Evolutionary conservation across 2,329 filamentous ascomycete genomes (phyloP).

Genomic region (Paecilomyces fulvus): DNA sequence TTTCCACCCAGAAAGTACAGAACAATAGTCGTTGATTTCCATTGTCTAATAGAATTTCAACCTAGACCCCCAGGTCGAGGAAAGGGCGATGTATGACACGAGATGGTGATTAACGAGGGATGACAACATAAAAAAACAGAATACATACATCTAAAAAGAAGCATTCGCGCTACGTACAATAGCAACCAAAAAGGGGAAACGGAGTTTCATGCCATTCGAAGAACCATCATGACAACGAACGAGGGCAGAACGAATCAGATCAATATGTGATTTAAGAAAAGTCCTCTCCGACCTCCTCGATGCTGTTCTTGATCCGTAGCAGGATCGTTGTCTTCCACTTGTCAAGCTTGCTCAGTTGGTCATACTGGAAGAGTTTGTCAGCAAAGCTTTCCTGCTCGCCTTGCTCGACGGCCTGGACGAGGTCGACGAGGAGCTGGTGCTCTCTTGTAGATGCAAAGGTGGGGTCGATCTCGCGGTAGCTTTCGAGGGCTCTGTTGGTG

Average conservation of each 20-base stretch:
- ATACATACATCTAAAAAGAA: background rate
- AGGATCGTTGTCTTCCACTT: conserved; percentile 93
- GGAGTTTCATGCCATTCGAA: background rate
- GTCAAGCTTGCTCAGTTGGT: conserved; percentile 87
- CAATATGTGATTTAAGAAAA: conserved; percentile 46
- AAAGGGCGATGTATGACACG: background rate
- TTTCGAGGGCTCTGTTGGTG: conserved; percentile 68
- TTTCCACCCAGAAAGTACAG: too few species aligned
- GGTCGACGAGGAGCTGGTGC: conserved; percentile 68
- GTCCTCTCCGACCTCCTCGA: conserved; percentile 63
- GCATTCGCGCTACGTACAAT: background rate
- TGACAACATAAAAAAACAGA: background rate
- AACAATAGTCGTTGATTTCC: too few species aligned
- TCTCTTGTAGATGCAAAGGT: conserved; percentile 71
- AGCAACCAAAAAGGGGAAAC: background rate
- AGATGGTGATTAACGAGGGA: background rate
- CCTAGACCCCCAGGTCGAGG: background rate
- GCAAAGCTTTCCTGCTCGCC: conserved; percentile 75
- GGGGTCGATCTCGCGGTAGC: conserved; percentile 71
- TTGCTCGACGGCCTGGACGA: conserved; percentile 65
- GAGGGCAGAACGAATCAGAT: background rate
- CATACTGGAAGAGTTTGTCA: conserved; percentile 80
- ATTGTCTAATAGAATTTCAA: background rate
- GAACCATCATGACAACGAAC: background rate
- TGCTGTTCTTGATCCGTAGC: conserved; percentile 72